Conservation (phyloP, 2,329 filamentous ascomycete genomes). For the Aureobasidium subglaciale region DNA sequence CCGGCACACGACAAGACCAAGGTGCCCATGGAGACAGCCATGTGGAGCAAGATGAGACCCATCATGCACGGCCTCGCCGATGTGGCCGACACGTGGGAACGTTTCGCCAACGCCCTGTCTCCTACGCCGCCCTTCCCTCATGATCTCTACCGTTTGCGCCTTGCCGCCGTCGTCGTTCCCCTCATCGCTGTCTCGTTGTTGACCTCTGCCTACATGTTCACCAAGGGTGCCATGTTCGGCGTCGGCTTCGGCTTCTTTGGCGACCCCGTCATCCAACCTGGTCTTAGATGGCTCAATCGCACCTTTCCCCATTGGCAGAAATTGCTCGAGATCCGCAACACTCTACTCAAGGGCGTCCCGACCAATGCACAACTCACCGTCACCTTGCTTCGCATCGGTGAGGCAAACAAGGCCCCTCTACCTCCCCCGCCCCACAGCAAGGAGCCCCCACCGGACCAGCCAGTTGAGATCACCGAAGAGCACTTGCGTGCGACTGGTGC, state of each 20-base stretch:
- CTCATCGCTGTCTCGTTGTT: slow-evolving; percentile 38
- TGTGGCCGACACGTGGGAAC: slow-evolving; percentile 55
- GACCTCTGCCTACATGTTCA: slow-evolving; percentile 44
- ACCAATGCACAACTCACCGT: slow-evolving; percentile 80
- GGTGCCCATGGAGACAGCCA: slow-evolving; percentile 65
- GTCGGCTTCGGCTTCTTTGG: slow-evolving; percentile 74
- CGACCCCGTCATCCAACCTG: slow-evolving; percentile 61
- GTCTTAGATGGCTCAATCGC: slow-evolving; percentile 52
- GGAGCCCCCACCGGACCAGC: slow-evolving; percentile 41
- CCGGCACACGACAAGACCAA: slow-evolving; percentile 66
- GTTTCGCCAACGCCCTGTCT: slow-evolving; percentile 51
- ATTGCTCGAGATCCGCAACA: slow-evolving; percentile 66
- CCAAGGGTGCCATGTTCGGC: slow-evolving; percentile 59
- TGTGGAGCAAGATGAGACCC: slow-evolving; percentile 70
- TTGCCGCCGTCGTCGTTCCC: slow-evolving; percentile 40
- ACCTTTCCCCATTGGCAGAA: slow-evolving; percentile 67
- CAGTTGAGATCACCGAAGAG: slow-evolving; percentile 43
- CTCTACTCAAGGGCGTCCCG: slow-evolving; percentile 70
- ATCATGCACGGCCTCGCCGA: slow-evolving; percentile 61
- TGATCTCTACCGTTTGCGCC: slow-evolving; percentile 37
- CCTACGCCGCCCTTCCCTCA: slow-evolving; percentile 43
- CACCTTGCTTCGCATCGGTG: slow-evolving; percentile 73
- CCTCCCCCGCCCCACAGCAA: slow-evolving; percentile 50
- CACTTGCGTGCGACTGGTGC: slow-evolving; percentile 47
- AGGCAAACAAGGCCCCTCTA: slow-evolving; percentile 71